phyloP scores from a whole-genome alignment of 208 protist species.

The Leishmania major region DNA sequence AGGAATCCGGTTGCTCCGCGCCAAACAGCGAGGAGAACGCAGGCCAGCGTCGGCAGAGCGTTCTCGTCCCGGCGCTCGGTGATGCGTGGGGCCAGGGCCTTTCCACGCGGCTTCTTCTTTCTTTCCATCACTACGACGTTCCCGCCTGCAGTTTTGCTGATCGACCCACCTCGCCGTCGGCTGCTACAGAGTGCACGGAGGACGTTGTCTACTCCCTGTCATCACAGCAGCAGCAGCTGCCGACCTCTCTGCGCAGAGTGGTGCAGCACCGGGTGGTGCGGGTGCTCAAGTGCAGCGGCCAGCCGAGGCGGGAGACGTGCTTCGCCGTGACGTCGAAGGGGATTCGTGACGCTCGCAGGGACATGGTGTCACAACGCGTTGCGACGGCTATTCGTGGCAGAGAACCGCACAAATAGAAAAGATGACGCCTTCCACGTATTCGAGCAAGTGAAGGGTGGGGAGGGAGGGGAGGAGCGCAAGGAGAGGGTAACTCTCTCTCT shows the following conservation, averaged over 20 bases:
- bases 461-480: neutral
- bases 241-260: neutral
- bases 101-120: constrained; percentile 62
- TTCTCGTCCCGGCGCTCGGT: constrained; percentile 76
- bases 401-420: neutral
- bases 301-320: constrained; percentile 52
- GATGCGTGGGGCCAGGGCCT: constrained; percentile 68
- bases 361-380: constrained; percentile 6
- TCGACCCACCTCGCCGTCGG: no score
- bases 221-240: no score
- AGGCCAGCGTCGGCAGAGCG: neutral
- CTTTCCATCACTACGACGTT: constrained; percentile 61
- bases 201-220: constrained; percentile 24
- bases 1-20: neutral
- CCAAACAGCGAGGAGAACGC: neutral
- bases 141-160: constrained; percentile 3
- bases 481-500: neutral
- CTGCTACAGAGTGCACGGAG: constrained; percentile 19
- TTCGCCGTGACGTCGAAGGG: constrained; percentile 73
- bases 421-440: neutral
- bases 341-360: constrained; percentile 52
- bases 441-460: neutral
- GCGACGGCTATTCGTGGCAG: no score
- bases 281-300: constrained; percentile 50
- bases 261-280: constrained; percentile 78